A percentile compares a stretch with the other conserved stretches of the same genome.
Conservation (phyloP, 164 flowering plant genomes). For the Paratinospora sagittata region DNA sequence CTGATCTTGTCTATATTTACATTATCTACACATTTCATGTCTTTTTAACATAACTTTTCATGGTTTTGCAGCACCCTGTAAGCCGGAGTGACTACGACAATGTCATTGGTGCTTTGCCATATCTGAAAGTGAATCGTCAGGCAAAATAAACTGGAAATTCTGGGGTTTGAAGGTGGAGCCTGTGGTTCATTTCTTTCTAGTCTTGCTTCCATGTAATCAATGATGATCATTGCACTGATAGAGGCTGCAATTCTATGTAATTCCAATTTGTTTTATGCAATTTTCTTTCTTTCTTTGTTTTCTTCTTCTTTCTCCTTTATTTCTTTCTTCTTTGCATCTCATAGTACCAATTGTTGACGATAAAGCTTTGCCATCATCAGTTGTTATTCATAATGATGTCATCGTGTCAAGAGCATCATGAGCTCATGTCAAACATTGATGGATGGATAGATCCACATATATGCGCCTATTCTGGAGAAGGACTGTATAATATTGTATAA, state of each 20-base stretch:
- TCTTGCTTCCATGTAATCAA: constrained; percentile 10
- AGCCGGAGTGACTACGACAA: constrained; percentile 83
- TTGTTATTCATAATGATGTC: too few relatives aligned
- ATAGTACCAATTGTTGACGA: too few relatives aligned
- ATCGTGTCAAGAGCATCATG: too few relatives aligned
- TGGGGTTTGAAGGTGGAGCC: background rate
- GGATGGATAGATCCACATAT: too few relatives aligned
- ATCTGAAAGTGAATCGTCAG: constrained; percentile 76
- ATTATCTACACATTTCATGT: background rate
- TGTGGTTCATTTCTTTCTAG: background rate
- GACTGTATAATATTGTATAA: too few relatives aligned
- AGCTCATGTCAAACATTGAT: too few relatives aligned
- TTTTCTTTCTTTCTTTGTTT: too few relatives aligned
- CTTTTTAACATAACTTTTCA: constrained; percentile 14
- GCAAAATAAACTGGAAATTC: constrained; percentile 30
- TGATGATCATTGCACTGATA: background rate
- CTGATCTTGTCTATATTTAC: background rate
- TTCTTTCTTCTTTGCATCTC: background rate
- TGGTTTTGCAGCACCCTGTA: constrained; percentile 53
- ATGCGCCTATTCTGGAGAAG: too few relatives aligned
- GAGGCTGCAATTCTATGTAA: background rate
- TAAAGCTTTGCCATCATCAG: too few relatives aligned
- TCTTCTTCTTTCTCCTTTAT: too few relatives aligned
- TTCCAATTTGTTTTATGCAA: background rate
- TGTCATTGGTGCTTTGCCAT: constrained; percentile 81